These are phyloP conservation scores for Sporothrix pallida DNA, from an alignment of 2,329 filamentous ascomycete species.

Conservation along the genomic window DNA sequence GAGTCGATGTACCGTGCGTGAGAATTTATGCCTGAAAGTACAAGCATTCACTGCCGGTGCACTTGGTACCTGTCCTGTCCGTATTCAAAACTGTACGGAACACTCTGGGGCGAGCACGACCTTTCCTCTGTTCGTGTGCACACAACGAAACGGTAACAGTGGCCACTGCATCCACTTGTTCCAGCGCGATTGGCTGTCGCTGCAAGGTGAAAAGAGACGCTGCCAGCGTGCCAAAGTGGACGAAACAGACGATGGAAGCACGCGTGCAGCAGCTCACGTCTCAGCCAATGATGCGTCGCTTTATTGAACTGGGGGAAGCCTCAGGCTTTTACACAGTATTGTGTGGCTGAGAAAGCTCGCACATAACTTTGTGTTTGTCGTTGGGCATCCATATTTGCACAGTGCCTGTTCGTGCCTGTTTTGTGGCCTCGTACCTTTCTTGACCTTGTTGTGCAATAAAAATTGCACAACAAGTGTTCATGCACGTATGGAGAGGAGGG, in stretches of 20 bases:
- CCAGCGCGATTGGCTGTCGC: neutral
- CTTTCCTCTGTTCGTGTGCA: neutral
- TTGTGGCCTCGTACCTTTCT: neutral
- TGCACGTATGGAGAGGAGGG: neutral
- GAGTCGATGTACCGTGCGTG: neutral
- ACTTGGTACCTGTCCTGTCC: neutral
- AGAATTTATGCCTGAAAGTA: neutral
- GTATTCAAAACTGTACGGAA: neutral
- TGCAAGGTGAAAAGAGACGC: neutral
- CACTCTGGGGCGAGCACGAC: neutral
- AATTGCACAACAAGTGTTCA: neutral
- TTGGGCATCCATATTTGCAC: conserved; percentile 15
- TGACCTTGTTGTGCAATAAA: neutral
- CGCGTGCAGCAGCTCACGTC: neutral
- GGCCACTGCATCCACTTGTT: conserved; percentile 19
- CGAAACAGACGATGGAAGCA: conserved; percentile 6
- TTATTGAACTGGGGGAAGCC: neutral
- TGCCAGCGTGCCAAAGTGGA: conserved; percentile 13
- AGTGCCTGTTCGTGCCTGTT: neutral
- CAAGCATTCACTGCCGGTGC: neutral
- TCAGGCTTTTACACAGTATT: neutral
- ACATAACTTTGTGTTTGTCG: neutral
- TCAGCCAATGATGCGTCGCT: neutral
- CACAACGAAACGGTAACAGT: neutral
- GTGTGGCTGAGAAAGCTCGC: conserved; percentile 7